Conservation (phyloP, 768 basidiomycete species). For the Leccinellum luteum region DNA sequence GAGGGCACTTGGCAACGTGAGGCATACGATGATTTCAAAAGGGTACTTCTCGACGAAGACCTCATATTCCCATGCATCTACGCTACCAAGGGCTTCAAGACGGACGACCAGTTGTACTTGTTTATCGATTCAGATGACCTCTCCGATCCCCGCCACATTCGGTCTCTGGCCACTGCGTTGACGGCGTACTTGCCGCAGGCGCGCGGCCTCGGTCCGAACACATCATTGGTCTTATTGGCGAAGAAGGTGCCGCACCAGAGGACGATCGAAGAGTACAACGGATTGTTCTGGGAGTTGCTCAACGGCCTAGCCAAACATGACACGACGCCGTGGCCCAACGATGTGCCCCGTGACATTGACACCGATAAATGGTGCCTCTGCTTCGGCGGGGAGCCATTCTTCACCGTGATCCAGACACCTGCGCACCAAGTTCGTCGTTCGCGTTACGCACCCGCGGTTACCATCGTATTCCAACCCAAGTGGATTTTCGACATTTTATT, state of each 20-base stretch:
- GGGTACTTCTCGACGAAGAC: conserved; percentile 21
- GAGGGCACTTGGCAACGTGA: conserved; percentile 19
- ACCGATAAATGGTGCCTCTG: conserved; percentile 22
- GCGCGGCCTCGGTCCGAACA: conserved; percentile 18
- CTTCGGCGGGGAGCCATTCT: conserved; percentile 21
- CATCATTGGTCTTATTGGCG: conserved; percentile 18
- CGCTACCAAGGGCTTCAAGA: conserved; percentile 23
- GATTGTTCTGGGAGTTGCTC: conserved; percentile 19
- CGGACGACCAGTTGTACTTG: conserved; percentile 18
- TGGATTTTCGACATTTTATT: conserved; percentile 26
- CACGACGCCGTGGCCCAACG: conserved; percentile 13
- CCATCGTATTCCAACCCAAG: conserved; percentile 25
- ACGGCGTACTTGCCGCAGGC: conserved; percentile 16
- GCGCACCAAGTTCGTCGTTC: conserved; percentile 23
- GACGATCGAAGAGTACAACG: conserved; percentile 20
- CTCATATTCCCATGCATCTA: conserved; percentile 22
- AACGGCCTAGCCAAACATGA: conserved; percentile 19
- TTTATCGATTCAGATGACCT: conserved; percentile 25
- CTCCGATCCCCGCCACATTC: conserved; percentile 20
- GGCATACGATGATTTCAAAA: conserved; percentile 19
- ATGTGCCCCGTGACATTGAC: conserved; percentile 20
- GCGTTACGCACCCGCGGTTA: conserved; percentile 17
- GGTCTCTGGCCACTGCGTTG: conserved; percentile 15
- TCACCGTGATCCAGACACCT: conserved; percentile 20
- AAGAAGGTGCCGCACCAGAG: conserved; percentile 9